Conservation (phyloP, 805 yeast genomes). For the Diddensiella caesifluorescens region DNA sequence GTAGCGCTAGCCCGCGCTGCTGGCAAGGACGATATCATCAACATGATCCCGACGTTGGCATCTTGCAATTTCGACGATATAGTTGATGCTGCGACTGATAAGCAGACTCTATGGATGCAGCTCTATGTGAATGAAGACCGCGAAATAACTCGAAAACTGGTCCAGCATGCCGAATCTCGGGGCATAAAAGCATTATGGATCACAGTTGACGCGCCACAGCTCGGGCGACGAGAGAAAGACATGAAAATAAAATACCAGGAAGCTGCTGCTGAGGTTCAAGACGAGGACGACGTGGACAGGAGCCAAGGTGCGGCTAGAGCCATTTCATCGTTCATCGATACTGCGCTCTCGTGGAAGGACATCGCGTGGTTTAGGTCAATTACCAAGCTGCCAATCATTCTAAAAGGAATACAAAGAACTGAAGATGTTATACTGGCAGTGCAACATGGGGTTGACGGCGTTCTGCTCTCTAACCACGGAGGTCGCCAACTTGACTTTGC, state of each 20-base stretch:
- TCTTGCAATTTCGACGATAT: slow-evolving; percentile 86
- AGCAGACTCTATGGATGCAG: slow-evolving; percentile 85
- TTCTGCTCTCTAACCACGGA: slow-evolving; percentile 85
- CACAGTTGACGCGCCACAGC: slow-evolving; percentile 89
- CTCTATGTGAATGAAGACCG: slow-evolving; percentile 78
- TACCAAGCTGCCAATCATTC: slow-evolving; percentile 61
- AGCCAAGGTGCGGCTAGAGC: slow-evolving; percentile 84
- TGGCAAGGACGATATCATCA: slow-evolving; percentile 62
- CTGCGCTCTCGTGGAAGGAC: slow-evolving; percentile 61
- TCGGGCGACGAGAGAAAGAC: slow-evolving; percentile 89
- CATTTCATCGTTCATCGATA: slow-evolving; percentile 77
- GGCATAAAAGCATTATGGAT: slow-evolving; percentile 80
- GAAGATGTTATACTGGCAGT: slow-evolving; percentile 75
- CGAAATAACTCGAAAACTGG: slow-evolving; percentile 51
- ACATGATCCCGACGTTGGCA: slow-evolving; percentile 91
- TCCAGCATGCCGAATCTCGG: slow-evolving; percentile 64
- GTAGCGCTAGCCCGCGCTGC: slow-evolving; percentile 80
- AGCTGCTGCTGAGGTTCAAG: slow-evolving; percentile 43
- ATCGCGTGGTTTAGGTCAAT: slow-evolving; percentile 48
- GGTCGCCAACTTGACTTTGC: slow-evolving; percentile 84
- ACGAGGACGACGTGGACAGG: slow-evolving; percentile 48
- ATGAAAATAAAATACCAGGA: slow-evolving; percentile 59
- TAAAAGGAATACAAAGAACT: slow-evolving; percentile 80
- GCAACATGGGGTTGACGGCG: slow-evolving; percentile 66
- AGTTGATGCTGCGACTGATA: slow-evolving; percentile 56